Conservation (phyloP, 129 eudicot species). For the Flaveria trinervia region DNA sequence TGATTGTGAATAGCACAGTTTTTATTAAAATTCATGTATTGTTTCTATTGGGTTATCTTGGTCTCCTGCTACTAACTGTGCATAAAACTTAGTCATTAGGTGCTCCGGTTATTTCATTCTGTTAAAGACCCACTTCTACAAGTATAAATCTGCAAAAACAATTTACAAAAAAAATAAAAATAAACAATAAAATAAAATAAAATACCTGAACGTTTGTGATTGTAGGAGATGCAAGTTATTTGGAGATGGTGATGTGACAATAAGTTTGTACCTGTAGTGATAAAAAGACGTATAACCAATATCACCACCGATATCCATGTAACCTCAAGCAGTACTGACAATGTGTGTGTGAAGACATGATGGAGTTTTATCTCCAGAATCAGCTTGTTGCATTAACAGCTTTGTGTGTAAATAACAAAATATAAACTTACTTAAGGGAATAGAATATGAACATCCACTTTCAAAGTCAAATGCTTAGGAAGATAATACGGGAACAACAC, state of each 20-base stretch:
- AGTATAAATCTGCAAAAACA: not conserved
- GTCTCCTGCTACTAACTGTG: not conserved
- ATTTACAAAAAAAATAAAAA: not conserved
- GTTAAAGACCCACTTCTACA: not conserved
- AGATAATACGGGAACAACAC: not conserved
- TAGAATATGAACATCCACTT: not conserved
- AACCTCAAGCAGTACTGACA: conserved; percentile 16
- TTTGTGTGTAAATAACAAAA: not conserved
- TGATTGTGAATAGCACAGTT: not conserved
- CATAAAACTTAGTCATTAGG: not conserved
- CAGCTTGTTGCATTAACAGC: not conserved
- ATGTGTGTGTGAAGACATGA: not conserved
- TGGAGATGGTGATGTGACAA: conserved; percentile 72
- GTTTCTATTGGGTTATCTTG: not conserved
- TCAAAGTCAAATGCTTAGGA: not conserved
- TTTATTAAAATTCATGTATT: not conserved
- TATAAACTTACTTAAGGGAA: not conserved
- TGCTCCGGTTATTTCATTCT: not conserved
- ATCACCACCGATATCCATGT: conserved; percentile 11
- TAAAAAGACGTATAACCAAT: not conserved
- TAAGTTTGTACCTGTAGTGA: conserved; percentile 80
- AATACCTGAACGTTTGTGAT: conserved; percentile 82
- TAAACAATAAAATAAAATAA: no score
- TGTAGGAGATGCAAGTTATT: conserved; percentile 78
- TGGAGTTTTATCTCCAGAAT: not conserved